Evolutionary conservation across 2,329 filamentous ascomycete genomes (phyloP), one percentile per base, ranked within the genome.

Genomic region (Trichoderma oligosporum): DNA sequence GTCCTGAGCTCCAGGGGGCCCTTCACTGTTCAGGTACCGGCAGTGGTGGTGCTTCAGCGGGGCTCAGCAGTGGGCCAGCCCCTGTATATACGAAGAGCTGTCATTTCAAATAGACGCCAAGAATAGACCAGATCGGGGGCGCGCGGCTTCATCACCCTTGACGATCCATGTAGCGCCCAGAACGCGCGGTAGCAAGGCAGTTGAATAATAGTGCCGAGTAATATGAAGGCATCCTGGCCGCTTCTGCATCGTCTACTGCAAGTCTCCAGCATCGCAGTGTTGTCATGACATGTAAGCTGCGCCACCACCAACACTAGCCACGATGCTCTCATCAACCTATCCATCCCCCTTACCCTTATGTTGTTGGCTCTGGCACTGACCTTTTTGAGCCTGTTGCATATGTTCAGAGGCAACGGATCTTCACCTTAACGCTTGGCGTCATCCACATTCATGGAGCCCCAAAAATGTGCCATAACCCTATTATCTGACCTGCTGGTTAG

Each of bases 61-160:
- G 52, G 52, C 52, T n/a, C 16, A 45, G 39, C 51, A n/a, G 52
- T 55, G 52, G 52, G 52, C 52, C 52, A 52, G 48, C 48, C 44
- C n/a, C 44, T 52, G 52, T 38, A 45, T 25, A 39, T 33, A 16
- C 33, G 25, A 35, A 22, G 36, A 45, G 52, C 41, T 46, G 52
- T 55, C 52, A 45, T n/a, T 55, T n/a, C 27, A 20, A 8, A 18
- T 46, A 18, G 44, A 33, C 44, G 52, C 39, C 33, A 55, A n/a
- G n/a, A 33, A 38, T 55, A 12, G n/a, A 22, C 51, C 51, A 54
- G 51, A 54, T 54, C 51, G 41, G 16, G 51, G 41, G n/a, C 39
- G 18, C 27, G 44, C 44, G 47, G 47, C 27, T 27, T 29, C 46
- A 38, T 31, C 20, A 55, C 33, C 41, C 52, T 55, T 45, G 52